Evolutionary conservation across 495 filamentous ascomycete genomes (phyloP).

Genomic region (Viridothelium virens): DNA sequence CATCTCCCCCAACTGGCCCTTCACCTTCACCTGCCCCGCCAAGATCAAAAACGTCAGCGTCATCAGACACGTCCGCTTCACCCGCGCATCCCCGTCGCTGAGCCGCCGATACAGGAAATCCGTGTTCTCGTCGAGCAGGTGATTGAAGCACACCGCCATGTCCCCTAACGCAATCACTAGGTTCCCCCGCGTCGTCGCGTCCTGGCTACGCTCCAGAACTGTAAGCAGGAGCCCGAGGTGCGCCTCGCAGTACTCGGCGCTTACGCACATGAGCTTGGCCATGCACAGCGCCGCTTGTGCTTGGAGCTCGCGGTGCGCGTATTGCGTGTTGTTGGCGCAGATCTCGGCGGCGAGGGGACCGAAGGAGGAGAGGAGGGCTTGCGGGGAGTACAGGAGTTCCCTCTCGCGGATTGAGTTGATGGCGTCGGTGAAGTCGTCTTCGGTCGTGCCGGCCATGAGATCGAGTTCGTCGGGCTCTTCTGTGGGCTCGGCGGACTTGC

Average conservation of each 20-base stretch:
- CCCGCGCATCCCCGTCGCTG: slow-evolving; percentile 76
- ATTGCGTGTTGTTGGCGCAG: slow-evolving; percentile 85
- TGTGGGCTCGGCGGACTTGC: slow-evolving; percentile 22
- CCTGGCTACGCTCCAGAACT: slow-evolving; percentile 86
- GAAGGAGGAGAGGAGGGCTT: slow-evolving; percentile 79
- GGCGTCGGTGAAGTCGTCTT: slow-evolving; percentile 97
- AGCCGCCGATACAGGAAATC: slow-evolving; percentile 93
- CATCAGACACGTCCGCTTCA: slow-evolving; percentile 98
- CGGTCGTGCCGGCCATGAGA: slow-evolving; percentile 91
- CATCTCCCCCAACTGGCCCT: slow-evolving; percentile 99
- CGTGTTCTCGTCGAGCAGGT: slow-evolving; percentile 97
- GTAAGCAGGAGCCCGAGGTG: slow-evolving; percentile 94
- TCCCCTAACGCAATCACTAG: slow-evolving; percentile 95
- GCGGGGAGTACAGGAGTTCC: slow-evolving; percentile 80
- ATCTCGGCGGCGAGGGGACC: slow-evolving; percentile 87
- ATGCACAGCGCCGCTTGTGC: slow-evolving; percentile 92
- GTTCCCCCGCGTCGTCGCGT: slow-evolving; percentile 86
- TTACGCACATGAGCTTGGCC: slow-evolving; percentile 88
- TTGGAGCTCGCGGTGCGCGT: slow-evolving; percentile 79
- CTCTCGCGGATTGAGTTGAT: slow-evolving; percentile 91
- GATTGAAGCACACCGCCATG: slow-evolving; percentile 99
- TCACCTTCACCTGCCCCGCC: slow-evolving; percentile 98
- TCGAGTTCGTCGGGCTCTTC: slow-evolving; percentile 76
- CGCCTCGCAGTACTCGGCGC: slow-evolving; percentile 81
- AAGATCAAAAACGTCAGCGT: slow-evolving; percentile 96